These are phyloP conservation scores for Omphalotus olearius DNA, from an alignment of 1,284 basidiomycete species.

Conservation along the genomic window DNA sequence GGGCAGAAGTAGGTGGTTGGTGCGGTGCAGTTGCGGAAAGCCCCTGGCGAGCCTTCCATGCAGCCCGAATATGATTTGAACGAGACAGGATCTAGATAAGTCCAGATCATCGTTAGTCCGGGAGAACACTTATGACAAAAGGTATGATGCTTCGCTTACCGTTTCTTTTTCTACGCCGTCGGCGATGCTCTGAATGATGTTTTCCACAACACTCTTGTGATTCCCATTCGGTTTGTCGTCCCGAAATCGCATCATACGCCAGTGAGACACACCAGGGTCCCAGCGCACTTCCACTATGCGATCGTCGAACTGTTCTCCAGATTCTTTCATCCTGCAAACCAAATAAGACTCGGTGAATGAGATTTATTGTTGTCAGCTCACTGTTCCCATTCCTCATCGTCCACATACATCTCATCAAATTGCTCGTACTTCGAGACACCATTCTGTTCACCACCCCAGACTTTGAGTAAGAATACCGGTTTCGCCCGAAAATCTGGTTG, in stretches of 20 bases:
- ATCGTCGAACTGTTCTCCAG: conserved; percentile 88
- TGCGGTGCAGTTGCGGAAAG: conserved; percentile 24
- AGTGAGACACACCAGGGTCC: conserved; percentile 63
- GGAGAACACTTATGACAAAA: neutral
- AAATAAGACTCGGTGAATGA: conserved; percentile 11
- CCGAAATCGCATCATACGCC: conserved; percentile 89
- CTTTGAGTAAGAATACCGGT: conserved; percentile 82
- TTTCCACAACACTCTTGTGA: conserved; percentile 76
- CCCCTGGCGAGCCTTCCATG: conserved; percentile 63
- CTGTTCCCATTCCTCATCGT: conserved; percentile 92
- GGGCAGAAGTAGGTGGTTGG: conserved; percentile 15
- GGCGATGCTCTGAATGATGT: conserved; percentile 82
- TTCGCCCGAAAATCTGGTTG: conserved; percentile 82
- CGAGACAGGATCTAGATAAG: conserved; percentile 55
- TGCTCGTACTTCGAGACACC: conserved; percentile 66
- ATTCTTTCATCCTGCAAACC: conserved; percentile 70
- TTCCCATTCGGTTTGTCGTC: conserved; percentile 92
- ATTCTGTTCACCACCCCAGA: conserved; percentile 70
- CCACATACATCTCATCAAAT: conserved; percentile 85
- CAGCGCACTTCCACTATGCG: conserved; percentile 93
- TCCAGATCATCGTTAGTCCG: neutral
- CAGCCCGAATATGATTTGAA: conserved; percentile 52
- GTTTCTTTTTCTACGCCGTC: conserved; percentile 87
- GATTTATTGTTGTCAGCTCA: conserved; percentile 33
- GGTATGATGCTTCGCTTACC: conserved; percentile 39